Conservation (phyloP, 176 grass and related monocot species). For the Rhynchospora breviuscula region DNA sequence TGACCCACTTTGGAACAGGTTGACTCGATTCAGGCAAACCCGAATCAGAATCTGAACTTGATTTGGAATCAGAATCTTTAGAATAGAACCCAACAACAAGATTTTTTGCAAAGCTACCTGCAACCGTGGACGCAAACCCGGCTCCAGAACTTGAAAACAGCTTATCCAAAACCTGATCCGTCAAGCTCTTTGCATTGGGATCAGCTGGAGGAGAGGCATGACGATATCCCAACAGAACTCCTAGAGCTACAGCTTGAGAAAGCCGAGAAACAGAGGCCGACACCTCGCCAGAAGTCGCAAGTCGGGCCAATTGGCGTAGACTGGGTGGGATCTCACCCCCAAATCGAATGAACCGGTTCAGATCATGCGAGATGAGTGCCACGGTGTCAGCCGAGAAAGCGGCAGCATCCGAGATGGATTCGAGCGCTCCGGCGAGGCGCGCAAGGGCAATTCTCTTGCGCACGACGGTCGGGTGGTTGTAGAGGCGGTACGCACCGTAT, state of each 20-base stretch:
- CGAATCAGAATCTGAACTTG: background rate
- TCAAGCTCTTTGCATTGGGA: slow-evolving; percentile 14
- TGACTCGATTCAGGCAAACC: slow-evolving; percentile 24
- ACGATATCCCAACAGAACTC: slow-evolving; percentile 40
- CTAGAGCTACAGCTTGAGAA: slow-evolving; percentile 50
- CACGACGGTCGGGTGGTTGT: slow-evolving; percentile 66
- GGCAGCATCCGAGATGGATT: slow-evolving; percentile 50
- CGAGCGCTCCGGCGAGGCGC: slow-evolving; percentile 43
- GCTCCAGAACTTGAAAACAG: slow-evolving; percentile 63
- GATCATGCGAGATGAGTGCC: slow-evolving; percentile 61
- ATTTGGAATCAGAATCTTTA: background rate
- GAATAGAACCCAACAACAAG: slow-evolving; percentile 51
- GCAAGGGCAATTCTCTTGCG: slow-evolving; percentile 43
- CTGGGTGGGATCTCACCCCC: slow-evolving; percentile 68
- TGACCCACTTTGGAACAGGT: slow-evolving; percentile 46
- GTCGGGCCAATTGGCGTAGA: slow-evolving; percentile 63
- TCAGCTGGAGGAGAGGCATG: slow-evolving; percentile 24
- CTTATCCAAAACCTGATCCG: slow-evolving; percentile 72
- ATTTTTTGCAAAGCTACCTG: slow-evolving; percentile 66
- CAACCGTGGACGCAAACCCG: slow-evolving; percentile 54
- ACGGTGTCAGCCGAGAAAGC: slow-evolving; percentile 51
- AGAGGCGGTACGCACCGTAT: slow-evolving; percentile 69
- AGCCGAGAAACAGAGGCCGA: slow-evolving; percentile 45
- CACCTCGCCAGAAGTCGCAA: slow-evolving; percentile 69
- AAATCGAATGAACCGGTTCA: slow-evolving; percentile 62